phyloP scores from a whole-genome alignment of 495 filamentous ascomycete genomes.

The Glutinoglossum americanum region DNA sequence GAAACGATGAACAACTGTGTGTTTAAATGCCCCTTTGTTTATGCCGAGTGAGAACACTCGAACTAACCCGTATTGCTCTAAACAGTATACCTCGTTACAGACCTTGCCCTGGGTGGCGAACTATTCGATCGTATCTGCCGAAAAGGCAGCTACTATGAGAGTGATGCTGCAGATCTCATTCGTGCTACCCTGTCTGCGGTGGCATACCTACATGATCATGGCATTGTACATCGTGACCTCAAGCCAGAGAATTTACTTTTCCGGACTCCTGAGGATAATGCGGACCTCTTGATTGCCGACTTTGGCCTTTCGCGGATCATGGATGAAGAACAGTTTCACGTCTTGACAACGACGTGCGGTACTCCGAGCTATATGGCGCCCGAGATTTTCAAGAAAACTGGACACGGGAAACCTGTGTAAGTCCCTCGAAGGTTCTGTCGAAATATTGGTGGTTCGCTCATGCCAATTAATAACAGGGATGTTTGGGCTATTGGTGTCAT shows the following conservation, averaged over 20 bases:
- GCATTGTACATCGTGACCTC: constrained; percentile 80
- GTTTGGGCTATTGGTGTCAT: constrained; percentile 70
- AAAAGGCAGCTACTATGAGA: constrained; percentile 95
- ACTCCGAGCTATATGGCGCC: constrained; percentile 94
- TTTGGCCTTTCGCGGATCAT: constrained; percentile 90
- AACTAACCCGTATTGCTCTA: background rate
- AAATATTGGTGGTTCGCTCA: background rate
- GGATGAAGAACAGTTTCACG: constrained; percentile 98
- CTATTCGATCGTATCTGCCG: constrained; percentile 96
- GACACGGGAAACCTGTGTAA: constrained; percentile 62
- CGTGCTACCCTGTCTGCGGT: constrained; percentile 91
- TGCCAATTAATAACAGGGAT: constrained; percentile 24
- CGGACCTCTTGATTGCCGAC: constrained; percentile 85
- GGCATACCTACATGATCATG: constrained; percentile 93
- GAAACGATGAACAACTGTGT: constrained; percentile 95
- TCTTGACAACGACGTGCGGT: constrained; percentile 90
- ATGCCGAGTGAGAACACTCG: background rate
- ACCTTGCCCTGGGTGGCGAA: constrained; percentile 88
- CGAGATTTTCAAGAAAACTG: constrained; percentile 61
- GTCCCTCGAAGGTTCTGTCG: constrained; percentile 4
- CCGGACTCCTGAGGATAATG: constrained; percentile 61
- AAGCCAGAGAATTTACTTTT: constrained; percentile 65
- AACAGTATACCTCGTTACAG: constrained; percentile 83
- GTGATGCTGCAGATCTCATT: constrained; percentile 85
- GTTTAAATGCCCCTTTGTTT: constrained; percentile 6